Conservation (phyloP, 148 eudicot species). For the Pharnaceum exiguum region DNA sequence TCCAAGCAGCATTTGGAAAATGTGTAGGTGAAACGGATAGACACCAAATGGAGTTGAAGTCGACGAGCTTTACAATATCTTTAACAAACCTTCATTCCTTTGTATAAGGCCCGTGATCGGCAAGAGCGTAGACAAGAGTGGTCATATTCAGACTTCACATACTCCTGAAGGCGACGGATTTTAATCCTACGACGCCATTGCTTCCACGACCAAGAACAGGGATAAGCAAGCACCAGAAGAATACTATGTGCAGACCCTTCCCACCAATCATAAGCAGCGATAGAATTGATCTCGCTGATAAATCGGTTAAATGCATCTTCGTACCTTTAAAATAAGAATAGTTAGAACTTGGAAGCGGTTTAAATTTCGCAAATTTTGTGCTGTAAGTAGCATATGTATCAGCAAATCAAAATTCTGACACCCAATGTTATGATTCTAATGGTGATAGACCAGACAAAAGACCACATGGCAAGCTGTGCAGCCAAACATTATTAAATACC, state of each 20-base stretch:
- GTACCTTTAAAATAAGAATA: constrained; percentile 39
- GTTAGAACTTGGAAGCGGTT: background rate
- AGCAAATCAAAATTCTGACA: too few relatives aligned
- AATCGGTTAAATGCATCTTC: constrained; percentile 90
- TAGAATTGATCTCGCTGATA: constrained; percentile 73
- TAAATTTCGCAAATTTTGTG: background rate
- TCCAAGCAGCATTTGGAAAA: too few relatives aligned
- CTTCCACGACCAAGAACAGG: constrained; percentile 93
- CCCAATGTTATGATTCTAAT: too few relatives aligned
- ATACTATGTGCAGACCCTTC: constrained; percentile 87
- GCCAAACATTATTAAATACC: too few relatives aligned
- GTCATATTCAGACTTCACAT: constrained; percentile 80
- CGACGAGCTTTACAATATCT: too few relatives aligned
- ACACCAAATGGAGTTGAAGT: too few relatives aligned
- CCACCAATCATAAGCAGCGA: constrained; percentile 96
- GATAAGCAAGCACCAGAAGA: constrained; percentile 78
- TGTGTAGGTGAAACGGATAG: too few relatives aligned
- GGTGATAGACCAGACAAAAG: too few relatives aligned
- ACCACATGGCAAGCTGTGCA: too few relatives aligned
- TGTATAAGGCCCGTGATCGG: constrained; percentile 79
- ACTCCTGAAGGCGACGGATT: constrained; percentile 72
- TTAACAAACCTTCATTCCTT: constrained; percentile 78
- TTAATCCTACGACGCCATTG: constrained; percentile 88
- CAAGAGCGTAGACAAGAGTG: constrained; percentile 87
- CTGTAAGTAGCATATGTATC: too few relatives aligned